These are phyloP conservation scores for Cyberlindnera amylophila DNA, from an alignment of 805 yeast species.

Conservation along the genomic window DNA sequence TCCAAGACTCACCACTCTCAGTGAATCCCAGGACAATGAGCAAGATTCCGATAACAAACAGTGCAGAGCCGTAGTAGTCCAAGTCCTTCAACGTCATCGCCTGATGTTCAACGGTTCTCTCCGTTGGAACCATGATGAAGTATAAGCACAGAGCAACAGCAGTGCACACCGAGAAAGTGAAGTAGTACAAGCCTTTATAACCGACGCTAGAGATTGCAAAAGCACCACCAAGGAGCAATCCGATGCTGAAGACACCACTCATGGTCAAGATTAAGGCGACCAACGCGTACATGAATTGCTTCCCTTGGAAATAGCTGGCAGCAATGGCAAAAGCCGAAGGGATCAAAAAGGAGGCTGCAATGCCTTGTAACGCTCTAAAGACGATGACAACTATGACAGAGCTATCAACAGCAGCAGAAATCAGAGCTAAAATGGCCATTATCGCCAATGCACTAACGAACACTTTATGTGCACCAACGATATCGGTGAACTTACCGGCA, in stretches of 20 bases:
- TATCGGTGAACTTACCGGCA: constrained; percentile 40
- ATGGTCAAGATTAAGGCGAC: constrained; percentile 26
- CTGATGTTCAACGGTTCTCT: constrained; percentile 22
- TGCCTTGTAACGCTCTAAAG: constrained; percentile 43
- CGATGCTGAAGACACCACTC: constrained; percentile 35
- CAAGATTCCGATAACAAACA: constrained; percentile 34
- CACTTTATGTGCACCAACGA: constrained; percentile 35
- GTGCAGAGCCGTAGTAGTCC: constrained; percentile 34
- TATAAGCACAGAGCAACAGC: constrained; percentile 18
- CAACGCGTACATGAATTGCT: constrained; percentile 27
- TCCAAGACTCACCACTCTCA: constrained; percentile 43
- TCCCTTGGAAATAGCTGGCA: constrained; percentile 29
- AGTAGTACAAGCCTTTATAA: constrained; percentile 37
- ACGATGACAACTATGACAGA: constrained; percentile 34
- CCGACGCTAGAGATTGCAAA: constrained; percentile 36
- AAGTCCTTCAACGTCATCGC: constrained; percentile 26
- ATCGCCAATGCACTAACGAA: constrained; percentile 26
- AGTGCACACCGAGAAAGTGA: constrained; percentile 33
- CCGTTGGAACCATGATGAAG: constrained; percentile 31
- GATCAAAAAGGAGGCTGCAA: constrained; percentile 38
- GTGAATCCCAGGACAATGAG: constrained; percentile 41
- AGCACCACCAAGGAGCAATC: constrained; percentile 43
- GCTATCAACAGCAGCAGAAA: constrained; percentile 36
- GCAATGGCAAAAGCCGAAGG: constrained; percentile 36
- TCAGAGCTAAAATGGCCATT: constrained; percentile 28